Base-by-base conservation (phyloP, 1,284 basidiomycete species). In the Trichosporon coremiiforme region DNA sequence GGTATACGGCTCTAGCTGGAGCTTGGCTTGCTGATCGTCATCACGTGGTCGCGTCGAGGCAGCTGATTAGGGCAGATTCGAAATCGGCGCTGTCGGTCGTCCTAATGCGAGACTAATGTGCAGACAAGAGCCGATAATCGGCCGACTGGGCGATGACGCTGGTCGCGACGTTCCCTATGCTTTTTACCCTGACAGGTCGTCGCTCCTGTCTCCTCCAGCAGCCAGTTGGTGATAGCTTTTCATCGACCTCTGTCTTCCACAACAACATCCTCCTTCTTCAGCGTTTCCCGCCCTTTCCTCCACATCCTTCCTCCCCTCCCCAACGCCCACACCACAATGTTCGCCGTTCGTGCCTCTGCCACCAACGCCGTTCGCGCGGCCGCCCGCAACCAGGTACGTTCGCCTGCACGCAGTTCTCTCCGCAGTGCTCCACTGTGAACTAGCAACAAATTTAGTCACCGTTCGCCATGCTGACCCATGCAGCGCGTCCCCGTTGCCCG, bases 401-500 rank as follows among this genome's bases (percentile, higher is more conserved):
- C 57, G 10, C 33, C 33, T 33, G 33, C 33, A 33, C 33, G 8
- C 33, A 15, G 45, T 62, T 31, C 25, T 62, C 22, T 57, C 22
- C 60, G 64, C 36, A 67, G 7, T 33, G 15, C 57, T n/a, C 29
- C 57, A n/a, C 57, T 60, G 29, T 12, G 55, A 33, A 33, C 15
- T 6, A 2, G 7, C 57, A 4, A 70, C 70, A 73, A 71, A 69
- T 73, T 71, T 73, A 60, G 60, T 57, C 29, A 50, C 50, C 15
- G 41, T 17, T 31, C 45, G 22, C 20, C 38, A 50, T 66, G 67
- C 64, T 67, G 67, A 68, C 70, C 12, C 45, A n/a, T 22, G 8
- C 68, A 79, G 79, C 75, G 74, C 69, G 74, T 72, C 41, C 77
- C 77, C 70, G 70, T 76, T 68, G 71, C 77, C 57, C 67, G 81